These are phyloP conservation scores for Yamadazyma philogaea DNA, from an alignment of 805 yeast species.

Conservation along the genomic window DNA sequence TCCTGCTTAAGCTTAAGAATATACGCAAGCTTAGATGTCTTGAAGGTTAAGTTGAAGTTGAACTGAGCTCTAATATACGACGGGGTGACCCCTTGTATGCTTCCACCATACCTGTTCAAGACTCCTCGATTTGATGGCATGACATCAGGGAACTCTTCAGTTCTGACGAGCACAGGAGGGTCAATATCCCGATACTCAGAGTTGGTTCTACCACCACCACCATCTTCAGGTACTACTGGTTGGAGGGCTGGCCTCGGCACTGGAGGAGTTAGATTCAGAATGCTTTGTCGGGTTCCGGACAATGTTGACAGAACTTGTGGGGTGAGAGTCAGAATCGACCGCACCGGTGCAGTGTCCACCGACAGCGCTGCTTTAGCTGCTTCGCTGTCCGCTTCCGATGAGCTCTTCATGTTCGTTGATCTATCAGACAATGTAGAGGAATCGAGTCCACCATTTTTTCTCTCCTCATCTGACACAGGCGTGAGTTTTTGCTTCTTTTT, in stretches of 20 bases:
- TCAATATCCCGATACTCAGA: conserved; percentile 3
- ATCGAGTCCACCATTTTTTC: not conserved
- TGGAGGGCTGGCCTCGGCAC: not conserved
- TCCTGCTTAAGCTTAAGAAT: not conserved
- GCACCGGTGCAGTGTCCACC: too few species aligned
- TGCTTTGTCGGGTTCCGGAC: not conserved
- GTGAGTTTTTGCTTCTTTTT: not conserved
- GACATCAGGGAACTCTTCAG: not conserved
- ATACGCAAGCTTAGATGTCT: conserved; percentile 1
- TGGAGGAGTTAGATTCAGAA: not conserved
- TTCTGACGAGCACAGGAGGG: not conserved
- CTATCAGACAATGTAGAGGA: not conserved
- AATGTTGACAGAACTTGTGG: not conserved
- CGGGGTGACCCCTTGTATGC: conserved; percentile 1
- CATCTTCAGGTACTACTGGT: not conserved
- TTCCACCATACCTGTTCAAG: not conserved
- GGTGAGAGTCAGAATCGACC: not conserved
- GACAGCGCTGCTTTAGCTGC: too few species aligned
- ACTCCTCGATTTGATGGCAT: conserved; percentile 1
- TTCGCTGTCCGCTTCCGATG: too few species aligned
- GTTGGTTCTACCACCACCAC: not conserved
- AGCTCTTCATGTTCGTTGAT: too few species aligned
- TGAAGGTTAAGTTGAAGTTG: not conserved
- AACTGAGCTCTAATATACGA: conserved; percentile 1
- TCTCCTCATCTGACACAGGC: not conserved